Conservation (phyloP, 257 asterid species). For the Solanum verrucosum region DNA sequence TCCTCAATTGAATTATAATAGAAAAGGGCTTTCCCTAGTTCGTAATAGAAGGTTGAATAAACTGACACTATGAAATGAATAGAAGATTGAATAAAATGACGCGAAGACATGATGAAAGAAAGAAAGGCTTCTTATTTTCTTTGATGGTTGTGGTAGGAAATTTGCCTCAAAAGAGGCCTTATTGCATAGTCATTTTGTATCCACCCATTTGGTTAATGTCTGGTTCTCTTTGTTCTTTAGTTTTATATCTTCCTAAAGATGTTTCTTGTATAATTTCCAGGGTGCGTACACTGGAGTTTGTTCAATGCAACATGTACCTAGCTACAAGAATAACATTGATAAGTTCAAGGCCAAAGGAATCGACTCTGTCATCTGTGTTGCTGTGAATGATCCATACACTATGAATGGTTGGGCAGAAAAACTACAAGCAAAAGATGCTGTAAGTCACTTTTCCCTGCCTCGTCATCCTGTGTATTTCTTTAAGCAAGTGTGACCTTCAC, state of each 20-base stretch:
- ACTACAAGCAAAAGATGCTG: constrained; percentile 74
- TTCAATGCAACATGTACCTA: constrained; percentile 82
- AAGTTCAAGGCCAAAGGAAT: constrained; percentile 83
- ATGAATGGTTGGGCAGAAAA: constrained; percentile 94
- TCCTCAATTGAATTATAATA: not conserved
- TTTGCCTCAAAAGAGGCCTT: not conserved
- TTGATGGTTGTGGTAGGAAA: not conserved
- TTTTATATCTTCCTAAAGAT: not conserved
- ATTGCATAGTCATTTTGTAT: not conserved
- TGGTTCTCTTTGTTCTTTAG: not conserved
- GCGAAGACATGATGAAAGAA: not conserved
- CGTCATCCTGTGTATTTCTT: not conserved
- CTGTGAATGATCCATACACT: constrained; percentile 84
- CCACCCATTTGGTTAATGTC: not conserved
- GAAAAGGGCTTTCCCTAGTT: not conserved
- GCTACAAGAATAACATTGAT: constrained; percentile 70
- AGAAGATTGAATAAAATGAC: not conserved
- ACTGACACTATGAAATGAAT: not conserved
- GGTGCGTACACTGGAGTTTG: constrained; percentile 98
- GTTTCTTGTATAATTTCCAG: constrained; percentile 19
- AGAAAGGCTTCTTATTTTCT: not conserved
- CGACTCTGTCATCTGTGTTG: constrained; percentile 82
- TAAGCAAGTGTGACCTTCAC: not conserved
- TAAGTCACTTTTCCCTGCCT: constrained; percentile 26
- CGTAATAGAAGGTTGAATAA: not conserved